A percentile compares a stretch with the other conserved stretches of the same genome.
Evolutionary conservation across 176 grass and related monocot species (phyloP).

Genomic region (Elaeis guineensis): DNA sequence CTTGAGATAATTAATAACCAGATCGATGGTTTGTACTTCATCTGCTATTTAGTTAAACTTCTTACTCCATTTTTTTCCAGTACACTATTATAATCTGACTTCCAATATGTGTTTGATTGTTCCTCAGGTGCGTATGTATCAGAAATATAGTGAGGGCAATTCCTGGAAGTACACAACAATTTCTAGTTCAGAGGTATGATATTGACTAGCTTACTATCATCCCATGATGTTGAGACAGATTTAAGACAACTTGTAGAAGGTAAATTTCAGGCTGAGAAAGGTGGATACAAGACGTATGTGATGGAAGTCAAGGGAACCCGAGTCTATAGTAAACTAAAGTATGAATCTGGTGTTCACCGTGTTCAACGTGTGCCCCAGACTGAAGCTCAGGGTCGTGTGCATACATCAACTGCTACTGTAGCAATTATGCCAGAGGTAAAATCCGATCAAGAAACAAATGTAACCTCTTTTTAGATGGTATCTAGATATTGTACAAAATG

Average conservation of each 20-base stretch:
- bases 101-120: constrained; percentile 5
- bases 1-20: too few species aligned
- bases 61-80: too few species aligned
- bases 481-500: too few species aligned
- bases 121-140: constrained; percentile 85
- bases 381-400: constrained; percentile 82
- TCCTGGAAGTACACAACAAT: constrained; percentile 61
- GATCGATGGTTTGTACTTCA: too few species aligned
- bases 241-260: constrained; percentile 9
- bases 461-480: too few species aligned
- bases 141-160: constrained; percentile 69
- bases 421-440: constrained; percentile 95
- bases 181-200: constrained; percentile 77
- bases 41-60: too few species aligned
- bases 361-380: constrained; percentile 92
- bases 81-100: too few species aligned
- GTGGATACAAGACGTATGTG: constrained; percentile 84
- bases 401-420: constrained; percentile 94
- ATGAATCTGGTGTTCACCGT: constrained; percentile 89
- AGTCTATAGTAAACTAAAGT: constrained; percentile 94
- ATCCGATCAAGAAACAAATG: not conserved
- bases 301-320: constrained; percentile 92
- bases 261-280: constrained; percentile 65
- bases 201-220: constrained; percentile 18
- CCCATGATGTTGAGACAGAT: constrained; percentile 12